These are phyloP conservation scores for Scutellospora calospora DNA, from an alignment of 371 early-diverging fungal species.

Conservation along the genomic window DNA sequence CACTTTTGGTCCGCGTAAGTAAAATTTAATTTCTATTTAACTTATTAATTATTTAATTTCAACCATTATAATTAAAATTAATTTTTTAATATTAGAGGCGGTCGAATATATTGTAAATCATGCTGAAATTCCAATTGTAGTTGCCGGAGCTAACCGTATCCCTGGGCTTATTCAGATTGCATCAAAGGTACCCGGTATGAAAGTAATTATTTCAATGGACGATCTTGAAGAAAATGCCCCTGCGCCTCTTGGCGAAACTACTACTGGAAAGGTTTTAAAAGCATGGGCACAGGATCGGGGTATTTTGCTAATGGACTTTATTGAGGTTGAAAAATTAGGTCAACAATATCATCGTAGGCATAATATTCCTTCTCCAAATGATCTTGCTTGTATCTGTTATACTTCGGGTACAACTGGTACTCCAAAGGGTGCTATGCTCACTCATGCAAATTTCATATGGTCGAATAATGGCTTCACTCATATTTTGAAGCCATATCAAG, in stretches of 20 bases:
- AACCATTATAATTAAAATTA: background rate
- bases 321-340: conserved; percentile 69
- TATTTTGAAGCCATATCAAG: background rate
- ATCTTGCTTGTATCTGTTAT: conserved; percentile 93
- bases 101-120: conserved; percentile 80
- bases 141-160: conserved; percentile 74
- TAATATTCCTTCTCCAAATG: conserved; percentile 59
- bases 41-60: background rate
- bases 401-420: conserved; percentile 91
- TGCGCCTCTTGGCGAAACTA: conserved; percentile 49
- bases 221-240: conserved; percentile 55
- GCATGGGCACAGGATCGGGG: conserved; percentile 62
- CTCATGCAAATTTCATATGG: conserved; percentile 62
- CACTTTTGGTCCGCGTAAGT: conserved; percentile 70
- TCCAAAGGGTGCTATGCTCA: conserved; percentile 75
- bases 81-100: conserved; percentile 52
- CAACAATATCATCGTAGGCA: conserved; percentile 51
- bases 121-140: conserved; percentile 72
- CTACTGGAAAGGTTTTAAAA: conserved; percentile 54
- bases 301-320: conserved; percentile 62
- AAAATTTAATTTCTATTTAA: background rate
- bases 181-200: conserved; percentile 66
- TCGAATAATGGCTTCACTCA: conserved; percentile 49
- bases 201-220: conserved; percentile 84
- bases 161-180: conserved; percentile 65